A percentile compares a stretch with the other conserved stretches of the same genome.
Evolutionary conservation across 2,329 filamentous ascomycete species (phyloP).

Genomic region (Venturia oleaginea): DNA sequence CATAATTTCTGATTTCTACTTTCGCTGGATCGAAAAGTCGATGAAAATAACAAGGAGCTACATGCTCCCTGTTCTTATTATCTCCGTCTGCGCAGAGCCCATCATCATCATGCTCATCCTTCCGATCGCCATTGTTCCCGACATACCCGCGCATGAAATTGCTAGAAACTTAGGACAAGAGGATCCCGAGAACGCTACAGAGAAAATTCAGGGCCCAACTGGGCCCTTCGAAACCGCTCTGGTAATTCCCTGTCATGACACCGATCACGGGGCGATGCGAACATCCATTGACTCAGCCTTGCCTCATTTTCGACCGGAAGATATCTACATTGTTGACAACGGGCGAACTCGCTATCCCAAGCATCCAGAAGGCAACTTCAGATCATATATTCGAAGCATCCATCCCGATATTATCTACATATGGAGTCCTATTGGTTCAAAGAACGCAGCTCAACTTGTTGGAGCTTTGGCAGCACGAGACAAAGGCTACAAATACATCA

Average conservation of each 20-base stretch:
- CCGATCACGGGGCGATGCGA: conserved; percentile 10
- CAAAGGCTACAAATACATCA: conserved; percentile 15
- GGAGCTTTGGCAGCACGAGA: conserved; percentile 17
- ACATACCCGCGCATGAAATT: background rate
- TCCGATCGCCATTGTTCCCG: conserved; percentile 7
- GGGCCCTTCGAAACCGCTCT: conserved; percentile 5
- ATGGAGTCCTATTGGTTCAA: conserved; percentile 19
- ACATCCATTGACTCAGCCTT: conserved; percentile 6
- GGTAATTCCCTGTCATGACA: conserved; percentile 13
- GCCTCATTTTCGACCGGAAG: conserved; percentile 16
- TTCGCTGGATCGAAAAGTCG: conserved; percentile 17
- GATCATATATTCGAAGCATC: conserved; percentile 16
- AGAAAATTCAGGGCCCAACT: background rate
- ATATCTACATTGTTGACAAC: conserved; percentile 19
- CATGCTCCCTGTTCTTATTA: conserved; percentile 19
- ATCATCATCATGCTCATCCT: conserved; percentile 16
- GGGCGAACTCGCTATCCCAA: conserved; percentile 16
- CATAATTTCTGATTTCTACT: conserved; percentile 16
- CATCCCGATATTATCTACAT: conserved; percentile 18
- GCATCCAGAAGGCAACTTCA: conserved; percentile 13
- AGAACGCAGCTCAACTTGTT: conserved; percentile 19
- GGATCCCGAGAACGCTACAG: background rate
- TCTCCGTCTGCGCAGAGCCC: conserved; percentile 16
- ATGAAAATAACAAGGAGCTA: conserved; percentile 18
- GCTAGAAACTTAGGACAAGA: conserved; percentile 1